phyloP scores from a whole-genome alignment of 108 stramenopile species.

The Cyclotella baltica region DNA sequence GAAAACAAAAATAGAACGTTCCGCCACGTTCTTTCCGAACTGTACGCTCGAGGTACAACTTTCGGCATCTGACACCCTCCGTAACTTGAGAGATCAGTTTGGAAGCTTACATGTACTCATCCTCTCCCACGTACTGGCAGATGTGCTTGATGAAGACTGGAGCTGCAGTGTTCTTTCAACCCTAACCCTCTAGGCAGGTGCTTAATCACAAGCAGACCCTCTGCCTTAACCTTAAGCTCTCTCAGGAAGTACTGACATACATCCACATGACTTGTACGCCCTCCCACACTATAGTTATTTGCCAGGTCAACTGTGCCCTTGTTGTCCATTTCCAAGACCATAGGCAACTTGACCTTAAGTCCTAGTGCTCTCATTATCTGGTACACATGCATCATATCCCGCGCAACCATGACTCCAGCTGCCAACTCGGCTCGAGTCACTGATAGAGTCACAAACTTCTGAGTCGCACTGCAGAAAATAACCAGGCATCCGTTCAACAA shows the following conservation, averaged over 20 bases:
- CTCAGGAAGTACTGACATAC: conserved; percentile 4
- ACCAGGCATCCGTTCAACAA: background rate
- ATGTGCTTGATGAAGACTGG: conserved; percentile 19
- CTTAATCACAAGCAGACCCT: conserved; percentile 8
- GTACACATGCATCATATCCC: background rate
- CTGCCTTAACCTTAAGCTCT: conserved; percentile 25
- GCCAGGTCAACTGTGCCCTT: conserved; percentile 33
- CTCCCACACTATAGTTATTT: conserved; percentile 27
- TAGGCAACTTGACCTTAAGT: background rate
- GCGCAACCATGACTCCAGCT: background rate
- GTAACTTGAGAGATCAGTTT: background rate
- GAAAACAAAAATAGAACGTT: too few relatives aligned
- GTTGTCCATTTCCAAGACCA: conserved; percentile 7
- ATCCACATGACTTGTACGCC: conserved; percentile 21
- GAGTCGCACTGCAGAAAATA: background rate
- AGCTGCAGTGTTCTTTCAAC: conserved; percentile 23
- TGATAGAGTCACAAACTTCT: background rate
- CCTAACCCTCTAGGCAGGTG: conserved; percentile 2
- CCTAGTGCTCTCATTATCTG: background rate
- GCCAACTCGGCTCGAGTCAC: background rate
- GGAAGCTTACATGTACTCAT: background rate
- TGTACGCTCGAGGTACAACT: too few relatives aligned
- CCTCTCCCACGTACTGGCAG: background rate
- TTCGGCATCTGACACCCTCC: background rate
- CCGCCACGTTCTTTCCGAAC: too few relatives aligned